Conservation (phyloP, 176 grass and related monocot species). For the Stipa capillata region DNA sequence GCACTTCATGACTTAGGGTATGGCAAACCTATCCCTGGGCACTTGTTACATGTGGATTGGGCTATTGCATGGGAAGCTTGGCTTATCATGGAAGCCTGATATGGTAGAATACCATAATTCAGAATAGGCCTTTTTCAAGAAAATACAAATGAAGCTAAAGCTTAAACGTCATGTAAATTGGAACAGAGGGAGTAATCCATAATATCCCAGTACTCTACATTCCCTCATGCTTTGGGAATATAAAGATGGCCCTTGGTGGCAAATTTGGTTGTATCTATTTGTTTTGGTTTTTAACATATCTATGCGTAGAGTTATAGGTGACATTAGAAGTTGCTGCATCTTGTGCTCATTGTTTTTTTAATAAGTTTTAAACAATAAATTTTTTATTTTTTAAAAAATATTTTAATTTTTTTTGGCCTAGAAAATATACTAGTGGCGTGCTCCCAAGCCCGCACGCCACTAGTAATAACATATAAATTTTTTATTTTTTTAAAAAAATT, state of each 20-base stretch:
- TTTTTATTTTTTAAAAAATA: too few relatives aligned
- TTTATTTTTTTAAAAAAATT: too few relatives aligned
- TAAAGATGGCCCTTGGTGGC: too few relatives aligned
- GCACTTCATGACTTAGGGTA: constrained; percentile 94
- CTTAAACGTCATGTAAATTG: too few relatives aligned
- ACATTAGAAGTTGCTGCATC: neutral
- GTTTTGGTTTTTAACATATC: neutral
- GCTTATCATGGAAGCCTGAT: neutral
- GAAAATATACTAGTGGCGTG: too few relatives aligned
- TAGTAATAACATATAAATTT: too few relatives aligned
- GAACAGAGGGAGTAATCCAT: neutral
- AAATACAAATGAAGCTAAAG: neutral
- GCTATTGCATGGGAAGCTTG: neutral
- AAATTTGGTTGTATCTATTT: too few relatives aligned
- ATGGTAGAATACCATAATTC: neutral
- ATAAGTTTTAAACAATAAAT: neutral
- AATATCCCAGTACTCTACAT: neutral
- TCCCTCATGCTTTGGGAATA: neutral
- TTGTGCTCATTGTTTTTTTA: neutral
- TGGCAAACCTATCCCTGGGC: neutral
- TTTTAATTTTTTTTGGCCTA: too few relatives aligned
- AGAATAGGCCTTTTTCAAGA: neutral
- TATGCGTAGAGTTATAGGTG: neutral
- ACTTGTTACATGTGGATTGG: constrained; percentile 12
- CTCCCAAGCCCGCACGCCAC: too few relatives aligned